Base-by-base conservation (phyloP, 2,329 filamentous ascomycete species). In the Fusarium nygamai region DNA sequence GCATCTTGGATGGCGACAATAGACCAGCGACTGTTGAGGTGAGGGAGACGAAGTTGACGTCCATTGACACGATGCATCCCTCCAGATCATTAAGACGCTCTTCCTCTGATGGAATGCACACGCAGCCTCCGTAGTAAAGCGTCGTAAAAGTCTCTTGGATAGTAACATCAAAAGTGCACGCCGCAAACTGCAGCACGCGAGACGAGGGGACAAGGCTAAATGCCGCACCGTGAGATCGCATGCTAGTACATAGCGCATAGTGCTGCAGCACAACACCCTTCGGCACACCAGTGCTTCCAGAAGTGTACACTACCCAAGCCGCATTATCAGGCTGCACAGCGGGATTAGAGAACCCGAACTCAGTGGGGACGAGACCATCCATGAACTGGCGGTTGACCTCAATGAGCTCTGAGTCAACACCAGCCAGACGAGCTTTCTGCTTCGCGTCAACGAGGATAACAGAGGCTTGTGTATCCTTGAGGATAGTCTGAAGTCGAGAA, bases 131-230 rank as follows among this genome's bases (percentile, higher is more conserved):
- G 3, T 27, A 59, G 11, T 47, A 59, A 6, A 63, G 33, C 3
- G 61, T 63, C 27, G 61, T 59, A 10, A 63, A 59, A 0, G 54
- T 63, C 33, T 63, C 61, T 59, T 63, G 61, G 13, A 63, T 33
- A 1, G 61, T 63, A 13, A 59, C 61, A 20, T 63, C 61, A 20
- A 63, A 63, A 13, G 54, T 58, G 14, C 59, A 58, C 1, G 61
- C 54, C 1, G 61, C 51, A 13, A 63, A 63, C 13, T 63, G 61
- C 2, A 63, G 1, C 1, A 44, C 54, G 0, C 51, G 61, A 17
- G 51, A 59, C 24, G 54, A 44, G 7, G 34, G 54, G 5, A 58
- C 19, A 6, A 44, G 54, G 2, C 51, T 44, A 12, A 58, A 59
- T 1, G 61, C 61, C 22, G 51, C 43, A 19, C 61, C 61, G 11